Conservation (phyloP, 108 stramenopile genomes). For the Cylindrotheca closterium region DNA sequence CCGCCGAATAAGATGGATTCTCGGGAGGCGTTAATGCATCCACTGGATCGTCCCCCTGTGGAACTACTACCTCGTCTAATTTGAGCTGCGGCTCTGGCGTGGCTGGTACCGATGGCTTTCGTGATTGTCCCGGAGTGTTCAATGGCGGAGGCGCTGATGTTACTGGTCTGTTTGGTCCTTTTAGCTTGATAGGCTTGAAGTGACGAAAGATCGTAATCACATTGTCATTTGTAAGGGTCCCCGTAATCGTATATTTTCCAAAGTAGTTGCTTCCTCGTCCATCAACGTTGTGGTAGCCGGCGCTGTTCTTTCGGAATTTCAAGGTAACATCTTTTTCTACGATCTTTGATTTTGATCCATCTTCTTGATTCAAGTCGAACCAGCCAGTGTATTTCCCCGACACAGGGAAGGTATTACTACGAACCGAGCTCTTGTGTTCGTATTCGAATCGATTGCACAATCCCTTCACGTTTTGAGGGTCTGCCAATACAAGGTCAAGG, state of each 20-base stretch:
- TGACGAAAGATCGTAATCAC: conserved; percentile 81
- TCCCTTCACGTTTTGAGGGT: conserved; percentile 61
- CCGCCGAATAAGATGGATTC: conserved; percentile 52
- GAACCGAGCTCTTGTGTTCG: conserved; percentile 69
- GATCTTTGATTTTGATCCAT: conserved; percentile 58
- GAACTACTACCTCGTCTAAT: conserved; percentile 61
- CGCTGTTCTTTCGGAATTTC: conserved; percentile 75
- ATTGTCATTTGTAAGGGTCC: conserved; percentile 64
- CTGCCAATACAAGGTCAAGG: conserved; percentile 58
- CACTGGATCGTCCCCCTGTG: conserved; percentile 23
- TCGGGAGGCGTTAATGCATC: conserved; percentile 39
- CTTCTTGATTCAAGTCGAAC: conserved; percentile 64
- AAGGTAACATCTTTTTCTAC: conserved; percentile 71
- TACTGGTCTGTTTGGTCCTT: conserved; percentile 26
- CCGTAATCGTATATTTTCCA: conserved; percentile 86
- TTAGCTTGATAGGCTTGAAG: conserved; percentile 52
- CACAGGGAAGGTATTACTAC: conserved; percentile 57
- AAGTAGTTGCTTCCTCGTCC: conserved; percentile 76
- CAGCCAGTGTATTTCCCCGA: conserved; percentile 81
- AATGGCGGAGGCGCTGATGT: conserved; percentile 51
- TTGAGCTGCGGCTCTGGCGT: conserved; percentile 40
- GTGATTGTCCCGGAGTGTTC: conserved; percentile 38
- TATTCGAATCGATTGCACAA: conserved; percentile 80
- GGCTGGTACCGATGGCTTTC: conserved; percentile 23
- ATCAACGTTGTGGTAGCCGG: conserved; percentile 85